A percentile compares a stretch with the other conserved stretches of the same genome.
These are phyloP conservation scores for Tetragonia tetragonoides DNA, from an alignment of 148 eudicot genomes.

Conservation along the genomic window DNA sequence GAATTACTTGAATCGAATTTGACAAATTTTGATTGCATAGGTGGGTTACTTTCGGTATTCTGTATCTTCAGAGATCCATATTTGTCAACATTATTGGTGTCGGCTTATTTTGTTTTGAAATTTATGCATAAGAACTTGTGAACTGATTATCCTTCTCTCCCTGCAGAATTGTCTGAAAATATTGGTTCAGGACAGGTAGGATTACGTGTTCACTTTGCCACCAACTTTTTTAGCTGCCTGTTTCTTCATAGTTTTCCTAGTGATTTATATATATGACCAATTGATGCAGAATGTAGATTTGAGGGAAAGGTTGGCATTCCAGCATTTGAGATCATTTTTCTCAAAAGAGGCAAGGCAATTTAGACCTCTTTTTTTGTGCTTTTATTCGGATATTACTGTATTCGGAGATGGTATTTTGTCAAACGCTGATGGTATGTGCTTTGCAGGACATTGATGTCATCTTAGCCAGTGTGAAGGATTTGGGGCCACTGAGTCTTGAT, in stretches of 20 bases:
- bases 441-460: constrained; percentile 78
- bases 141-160: constrained; percentile 12
- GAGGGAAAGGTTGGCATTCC: constrained; percentile 69
- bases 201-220: neutral
- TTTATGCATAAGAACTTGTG: constrained; percentile 1
- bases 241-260: neutral
- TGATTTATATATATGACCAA: constrained; percentile 10
- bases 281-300: constrained; percentile 62
- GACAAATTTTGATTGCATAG: neutral
- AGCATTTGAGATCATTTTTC: constrained; percentile 68
- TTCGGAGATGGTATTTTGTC: neutral
- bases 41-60: neutral
- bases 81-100: neutral
- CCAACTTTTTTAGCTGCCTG: constrained; percentile 2
- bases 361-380: neutral
- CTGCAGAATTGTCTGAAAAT: constrained; percentile 47
- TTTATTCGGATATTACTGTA: neutral
- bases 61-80: neutral
- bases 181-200: constrained; percentile 54
- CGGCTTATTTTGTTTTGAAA: neutral
- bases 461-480: constrained; percentile 56
- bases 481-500: constrained; percentile 82
- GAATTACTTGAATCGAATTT: neutral
- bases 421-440: constrained; percentile 9
- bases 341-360: constrained; percentile 68